Percentiles rank a stretch among this genome's conserved stretches.
Evolutionary conservation across 345 rosid species (phyloP).

Genomic region (Angophora floribunda): DNA sequence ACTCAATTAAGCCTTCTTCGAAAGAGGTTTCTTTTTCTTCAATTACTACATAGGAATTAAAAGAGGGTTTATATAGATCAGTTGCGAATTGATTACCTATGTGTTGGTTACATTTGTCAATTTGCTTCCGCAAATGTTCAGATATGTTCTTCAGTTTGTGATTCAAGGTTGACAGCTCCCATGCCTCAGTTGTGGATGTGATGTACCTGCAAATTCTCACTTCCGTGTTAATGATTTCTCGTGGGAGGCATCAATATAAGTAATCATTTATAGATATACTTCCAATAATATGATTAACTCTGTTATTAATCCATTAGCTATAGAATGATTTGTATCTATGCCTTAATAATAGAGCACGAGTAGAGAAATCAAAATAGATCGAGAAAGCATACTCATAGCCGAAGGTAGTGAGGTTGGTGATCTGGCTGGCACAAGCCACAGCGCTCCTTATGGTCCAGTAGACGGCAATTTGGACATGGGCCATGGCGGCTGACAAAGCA

Average conservation of each 20-base stretch:
- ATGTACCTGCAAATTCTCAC: conserved; percentile 21
- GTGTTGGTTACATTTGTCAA: conserved; percentile 37
- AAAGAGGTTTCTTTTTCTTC: background rate
- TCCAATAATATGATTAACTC: background rate
- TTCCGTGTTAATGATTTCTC: background rate
- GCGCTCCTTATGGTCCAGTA: conserved; percentile 74
- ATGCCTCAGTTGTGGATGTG: conserved; percentile 51
- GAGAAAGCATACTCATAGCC: conserved; percentile 39
- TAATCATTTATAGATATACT: background rate
- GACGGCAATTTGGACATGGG: conserved; percentile 59
- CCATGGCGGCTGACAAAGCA: conserved; percentile 19
- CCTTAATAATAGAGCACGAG: background rate
- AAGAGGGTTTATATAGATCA: background rate
- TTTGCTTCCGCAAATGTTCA: conserved; percentile 52
- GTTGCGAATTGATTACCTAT: conserved; percentile 36
- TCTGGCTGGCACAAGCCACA: conserved; percentile 54
- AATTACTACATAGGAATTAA: background rate
- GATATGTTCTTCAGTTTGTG: conserved; percentile 68
- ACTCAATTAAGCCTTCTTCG: background rate
- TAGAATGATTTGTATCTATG: background rate
- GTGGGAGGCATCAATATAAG: background rate
- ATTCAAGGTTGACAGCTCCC: conserved; percentile 76
- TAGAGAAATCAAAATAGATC: background rate
- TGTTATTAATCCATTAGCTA: background rate
- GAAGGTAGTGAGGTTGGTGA: conserved; percentile 41